phyloP scores from a whole-genome alignment of 2,329 filamentous ascomycete species.

The Alternaria ventricosa region DNA sequence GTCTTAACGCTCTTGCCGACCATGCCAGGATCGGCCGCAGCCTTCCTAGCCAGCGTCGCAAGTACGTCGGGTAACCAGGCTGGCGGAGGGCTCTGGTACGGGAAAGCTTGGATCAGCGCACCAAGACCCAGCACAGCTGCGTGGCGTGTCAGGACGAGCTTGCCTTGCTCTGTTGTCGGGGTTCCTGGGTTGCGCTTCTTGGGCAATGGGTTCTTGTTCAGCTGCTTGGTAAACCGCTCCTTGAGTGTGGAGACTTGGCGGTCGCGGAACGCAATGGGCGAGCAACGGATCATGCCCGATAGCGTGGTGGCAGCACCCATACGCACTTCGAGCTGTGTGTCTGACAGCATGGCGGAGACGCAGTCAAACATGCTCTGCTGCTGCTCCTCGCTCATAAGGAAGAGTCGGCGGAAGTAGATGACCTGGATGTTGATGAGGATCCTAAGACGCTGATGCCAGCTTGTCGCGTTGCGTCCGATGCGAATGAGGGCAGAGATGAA shows the following conservation, averaged over 20 bases:
- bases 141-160: constrained; percentile 81
- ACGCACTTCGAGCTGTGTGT: constrained; percentile 90
- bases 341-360: constrained; percentile 93
- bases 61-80: constrained; percentile 93
- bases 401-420: constrained; percentile 95
- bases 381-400: constrained; percentile 77
- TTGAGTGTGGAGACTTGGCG: constrained; percentile 79
- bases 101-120: constrained; percentile 92
- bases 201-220: constrained; percentile 86
- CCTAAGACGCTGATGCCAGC: constrained; percentile 94
- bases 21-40: constrained; percentile 86
- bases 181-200: constrained; percentile 68
- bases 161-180: constrained; percentile 74
- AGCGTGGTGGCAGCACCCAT: constrained; percentile 91
- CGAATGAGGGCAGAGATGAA: constrained; percentile 88
- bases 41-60: constrained; percentile 81
- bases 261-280: constrained; percentile 78
- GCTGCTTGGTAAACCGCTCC: constrained; percentile 76
- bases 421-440: constrained; percentile 99
- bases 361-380: constrained; percentile 85
- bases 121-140: constrained; percentile 91
- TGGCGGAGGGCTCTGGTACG: constrained; percentile 91
- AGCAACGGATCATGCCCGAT: constrained; percentile 97
- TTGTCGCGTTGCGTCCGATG: constrained; percentile 81
- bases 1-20: constrained; percentile 96